A percentile compares a stretch with the other conserved stretches of the same genome.
phyloP scores from a whole-genome alignment of 1,139 yeast genomes.

The Arxiozyma bovina region DNA sequence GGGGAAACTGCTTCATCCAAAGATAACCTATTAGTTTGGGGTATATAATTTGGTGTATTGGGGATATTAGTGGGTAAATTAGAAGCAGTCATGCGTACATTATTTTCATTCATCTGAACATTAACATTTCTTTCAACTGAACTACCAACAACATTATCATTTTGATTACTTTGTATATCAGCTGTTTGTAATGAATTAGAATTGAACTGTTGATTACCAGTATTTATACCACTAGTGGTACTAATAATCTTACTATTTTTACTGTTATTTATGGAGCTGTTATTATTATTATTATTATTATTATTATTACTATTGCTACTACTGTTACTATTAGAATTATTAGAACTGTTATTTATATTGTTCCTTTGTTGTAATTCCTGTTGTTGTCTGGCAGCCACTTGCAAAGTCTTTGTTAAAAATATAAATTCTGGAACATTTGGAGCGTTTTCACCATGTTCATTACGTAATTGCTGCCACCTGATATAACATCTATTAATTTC shows the following conservation, averaged over 20 bases:
- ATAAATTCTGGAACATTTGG: slow-evolving; percentile 53
- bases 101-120: not conserved
- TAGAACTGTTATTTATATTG: not conserved
- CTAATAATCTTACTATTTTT: not conserved
- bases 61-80: not conserved
- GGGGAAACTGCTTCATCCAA: slow-evolving; percentile 1
- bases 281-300: not conserved
- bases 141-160: not conserved
- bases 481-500: slow-evolving; percentile 32
- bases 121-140: not conserved
- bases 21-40: not conserved
- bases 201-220: not conserved
- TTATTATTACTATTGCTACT: not conserved
- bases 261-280: not conserved
- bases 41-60: not conserved
- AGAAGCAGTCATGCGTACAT: not conserved
- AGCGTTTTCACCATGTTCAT: slow-evolving; percentile 58
- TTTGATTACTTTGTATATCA: not conserved
- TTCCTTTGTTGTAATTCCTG: slow-evolving; percentile 28
- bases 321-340: slow-evolving; percentile 1
- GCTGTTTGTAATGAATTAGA: not conserved
- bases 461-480: slow-evolving; percentile 56
- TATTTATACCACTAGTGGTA: not conserved
- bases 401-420: slow-evolving; percentile 48
- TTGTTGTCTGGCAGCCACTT: slow-evolving; percentile 45